Percentiles rank a stretch among this genome's conserved stretches.
phyloP scores from a whole-genome alignment of 2,329 filamentous ascomycete species.

The Fusarium albosuccineum region DNA sequence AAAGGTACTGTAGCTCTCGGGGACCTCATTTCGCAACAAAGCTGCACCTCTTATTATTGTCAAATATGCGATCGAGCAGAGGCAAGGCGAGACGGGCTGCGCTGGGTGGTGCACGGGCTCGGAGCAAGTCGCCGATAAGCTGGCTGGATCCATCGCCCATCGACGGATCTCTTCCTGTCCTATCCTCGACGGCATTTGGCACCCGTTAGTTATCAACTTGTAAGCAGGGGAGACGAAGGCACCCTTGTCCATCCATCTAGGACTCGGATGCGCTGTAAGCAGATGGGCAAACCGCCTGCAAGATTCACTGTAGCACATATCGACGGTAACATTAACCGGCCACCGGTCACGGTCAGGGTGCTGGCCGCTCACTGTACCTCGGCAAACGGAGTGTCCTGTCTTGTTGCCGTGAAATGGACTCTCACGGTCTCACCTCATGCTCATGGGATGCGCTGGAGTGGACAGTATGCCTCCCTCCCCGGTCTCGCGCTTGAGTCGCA shows the following conservation, averaged over 20 bases:
- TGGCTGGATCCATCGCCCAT: slow-evolving; percentile 33
- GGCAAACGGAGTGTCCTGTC: slow-evolving; percentile 1
- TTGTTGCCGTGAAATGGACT: no score
- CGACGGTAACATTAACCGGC: background rate
- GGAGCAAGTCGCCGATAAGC: slow-evolving; percentile 37
- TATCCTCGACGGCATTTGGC: slow-evolving; percentile 33
- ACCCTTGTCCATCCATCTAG: slow-evolving; percentile 8
- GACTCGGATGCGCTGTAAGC: slow-evolving; percentile 16
- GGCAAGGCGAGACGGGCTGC: background rate
- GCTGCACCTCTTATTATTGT: background rate
- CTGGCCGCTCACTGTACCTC: slow-evolving; percentile 9
- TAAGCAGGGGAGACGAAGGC: slow-evolving; percentile 16
- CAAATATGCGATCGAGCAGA: slow-evolving; percentile 2
- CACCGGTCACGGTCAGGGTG: background rate
- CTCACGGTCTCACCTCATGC: background rate
- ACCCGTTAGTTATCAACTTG: slow-evolving; percentile 26
- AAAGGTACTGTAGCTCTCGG: slow-evolving; percentile 7
- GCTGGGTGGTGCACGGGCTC: slow-evolving; percentile 22
- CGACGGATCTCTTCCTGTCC: slow-evolving; percentile 31
- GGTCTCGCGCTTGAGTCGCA: background rate
- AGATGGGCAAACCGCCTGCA: slow-evolving; percentile 5
- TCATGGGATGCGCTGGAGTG: slow-evolving; percentile 1
- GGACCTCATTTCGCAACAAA: slow-evolving; percentile 17
- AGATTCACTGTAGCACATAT: slow-evolving; percentile 23
- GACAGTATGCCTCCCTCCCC: background rate